phyloP scores from a whole-genome alignment of 306 rosid species.

The Gillenia trifoliata region DNA sequence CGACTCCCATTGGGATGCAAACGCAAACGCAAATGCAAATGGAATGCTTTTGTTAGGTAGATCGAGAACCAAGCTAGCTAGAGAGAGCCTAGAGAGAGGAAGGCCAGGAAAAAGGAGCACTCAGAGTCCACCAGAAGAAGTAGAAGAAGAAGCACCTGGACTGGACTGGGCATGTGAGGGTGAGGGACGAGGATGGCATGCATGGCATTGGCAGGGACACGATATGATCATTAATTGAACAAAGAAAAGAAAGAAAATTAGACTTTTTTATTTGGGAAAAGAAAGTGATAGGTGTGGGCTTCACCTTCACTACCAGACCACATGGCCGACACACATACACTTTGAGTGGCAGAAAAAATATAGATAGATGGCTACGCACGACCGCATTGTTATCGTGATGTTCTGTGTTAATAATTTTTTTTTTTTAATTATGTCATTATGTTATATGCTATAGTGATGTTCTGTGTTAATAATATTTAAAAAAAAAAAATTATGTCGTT shows the following conservation, averaged over 20 bases:
- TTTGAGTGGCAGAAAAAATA: slow-evolving; percentile 29
- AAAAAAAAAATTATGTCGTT: too few relatives aligned
- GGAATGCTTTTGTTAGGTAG: background rate
- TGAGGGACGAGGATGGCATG: background rate
- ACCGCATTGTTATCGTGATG: too few relatives aligned
- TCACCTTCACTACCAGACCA: slow-evolving; percentile 27
- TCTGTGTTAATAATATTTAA: too few relatives aligned
- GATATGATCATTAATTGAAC: slow-evolving; percentile 26
- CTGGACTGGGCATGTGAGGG: slow-evolving; percentile 20
- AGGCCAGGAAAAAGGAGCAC: background rate
- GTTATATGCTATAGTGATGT: too few relatives aligned
- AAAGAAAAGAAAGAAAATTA: background rate
- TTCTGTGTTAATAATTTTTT: too few relatives aligned
- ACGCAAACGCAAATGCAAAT: background rate
- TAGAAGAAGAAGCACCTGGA: slow-evolving; percentile 19
- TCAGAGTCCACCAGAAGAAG: background rate
- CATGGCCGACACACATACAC: slow-evolving; percentile 64
- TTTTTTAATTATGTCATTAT: too few relatives aligned
- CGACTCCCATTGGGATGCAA: background rate
- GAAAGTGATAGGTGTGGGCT: slow-evolving; percentile 15
- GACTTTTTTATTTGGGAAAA: slow-evolving; percentile 14
- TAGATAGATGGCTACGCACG: too few relatives aligned
- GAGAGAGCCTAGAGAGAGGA: background rate
- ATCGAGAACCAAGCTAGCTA: background rate
- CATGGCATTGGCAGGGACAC: slow-evolving; percentile 16